phyloP scores from a whole-genome alignment of 2,329 filamentous ascomycete genomes.

The Penicillium vulpinum region DNA sequence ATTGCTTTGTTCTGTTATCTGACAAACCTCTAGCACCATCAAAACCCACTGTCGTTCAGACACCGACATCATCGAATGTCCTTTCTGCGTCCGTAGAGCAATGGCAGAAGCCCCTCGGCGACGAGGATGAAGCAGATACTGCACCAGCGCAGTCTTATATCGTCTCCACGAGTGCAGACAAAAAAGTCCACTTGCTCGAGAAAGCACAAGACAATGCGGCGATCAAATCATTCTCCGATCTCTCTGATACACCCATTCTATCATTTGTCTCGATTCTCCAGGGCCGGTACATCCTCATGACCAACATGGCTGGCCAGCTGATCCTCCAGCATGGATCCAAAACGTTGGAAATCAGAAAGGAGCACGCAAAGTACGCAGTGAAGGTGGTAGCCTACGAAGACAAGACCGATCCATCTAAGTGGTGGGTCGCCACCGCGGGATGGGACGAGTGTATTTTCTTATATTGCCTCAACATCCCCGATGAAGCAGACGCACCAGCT shows the following conservation, averaged over 20 bases:
- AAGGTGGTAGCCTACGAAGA: constrained; percentile 48
- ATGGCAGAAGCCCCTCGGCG: constrained; percentile 27
- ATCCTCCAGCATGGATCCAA: constrained; percentile 48
- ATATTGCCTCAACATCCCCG: constrained; percentile 41
- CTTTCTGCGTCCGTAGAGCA: constrained; percentile 50
- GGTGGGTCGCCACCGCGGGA: constrained; percentile 58
- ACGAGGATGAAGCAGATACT: constrained; percentile 9
- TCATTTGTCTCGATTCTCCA: constrained; percentile 48
- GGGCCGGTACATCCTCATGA: constrained; percentile 50
- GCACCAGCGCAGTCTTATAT: constrained; percentile 30
- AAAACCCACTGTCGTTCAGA: constrained; percentile 42
- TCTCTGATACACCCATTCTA: constrained; percentile 52
- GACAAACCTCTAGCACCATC: constrained; percentile 45
- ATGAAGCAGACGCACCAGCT: constrained; percentile 3
- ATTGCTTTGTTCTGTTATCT: constrained; percentile 9
- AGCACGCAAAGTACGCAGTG: constrained; percentile 62
- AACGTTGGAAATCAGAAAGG: constrained; percentile 52
- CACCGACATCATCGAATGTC: constrained; percentile 55
- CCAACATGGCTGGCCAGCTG: constrained; percentile 61
- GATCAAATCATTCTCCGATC: constrained; percentile 27
- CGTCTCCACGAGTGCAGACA: constrained; percentile 50
- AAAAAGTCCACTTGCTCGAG: constrained; percentile 50
- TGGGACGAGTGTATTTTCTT: constrained; percentile 61
- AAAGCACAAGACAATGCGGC: constrained; percentile 20
- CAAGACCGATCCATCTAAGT: constrained; percentile 22